phyloP scores from a whole-genome alignment of 2,329 filamentous ascomycete genomes.

The Fusarium siculi region DNA sequence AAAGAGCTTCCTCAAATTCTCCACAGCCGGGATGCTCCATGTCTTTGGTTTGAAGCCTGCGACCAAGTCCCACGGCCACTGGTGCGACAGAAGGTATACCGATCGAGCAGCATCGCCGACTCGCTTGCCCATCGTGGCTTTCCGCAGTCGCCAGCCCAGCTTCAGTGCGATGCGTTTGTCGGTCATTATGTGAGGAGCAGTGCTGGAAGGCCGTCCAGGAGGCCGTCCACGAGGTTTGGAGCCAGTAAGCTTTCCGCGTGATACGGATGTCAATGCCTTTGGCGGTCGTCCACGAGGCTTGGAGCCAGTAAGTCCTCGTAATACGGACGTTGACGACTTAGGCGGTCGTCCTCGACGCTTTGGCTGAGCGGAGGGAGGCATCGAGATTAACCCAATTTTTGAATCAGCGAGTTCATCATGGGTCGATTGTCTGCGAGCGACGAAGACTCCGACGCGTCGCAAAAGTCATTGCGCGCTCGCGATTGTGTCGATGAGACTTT shows the following conservation, averaged over 20 bases:
- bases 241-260: too few relatives aligned
- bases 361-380: neutral
- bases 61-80: conserved; percentile 11
- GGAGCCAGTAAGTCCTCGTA: neutral
- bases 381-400: neutral
- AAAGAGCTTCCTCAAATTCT: neutral
- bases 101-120: neutral
- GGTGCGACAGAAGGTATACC: neutral
- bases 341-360: neutral
- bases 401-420: neutral
- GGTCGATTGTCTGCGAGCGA: neutral
- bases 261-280: too few relatives aligned
- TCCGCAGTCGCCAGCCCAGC: neutral
- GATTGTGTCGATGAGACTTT: neutral
- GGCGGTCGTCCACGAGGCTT: neutral
- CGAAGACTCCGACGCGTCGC: neutral
- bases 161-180: neutral
- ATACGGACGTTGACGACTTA: neutral
- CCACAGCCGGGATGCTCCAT: too few relatives aligned
- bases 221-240: neutral
- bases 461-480: neutral
- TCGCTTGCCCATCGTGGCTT: neutral
- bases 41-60: too few relatives aligned
- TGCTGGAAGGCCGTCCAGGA: neutral
- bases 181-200: neutral